Conservation (phyloP, 805 yeast species). For the Grigorovia transvaalensis region DNA sequence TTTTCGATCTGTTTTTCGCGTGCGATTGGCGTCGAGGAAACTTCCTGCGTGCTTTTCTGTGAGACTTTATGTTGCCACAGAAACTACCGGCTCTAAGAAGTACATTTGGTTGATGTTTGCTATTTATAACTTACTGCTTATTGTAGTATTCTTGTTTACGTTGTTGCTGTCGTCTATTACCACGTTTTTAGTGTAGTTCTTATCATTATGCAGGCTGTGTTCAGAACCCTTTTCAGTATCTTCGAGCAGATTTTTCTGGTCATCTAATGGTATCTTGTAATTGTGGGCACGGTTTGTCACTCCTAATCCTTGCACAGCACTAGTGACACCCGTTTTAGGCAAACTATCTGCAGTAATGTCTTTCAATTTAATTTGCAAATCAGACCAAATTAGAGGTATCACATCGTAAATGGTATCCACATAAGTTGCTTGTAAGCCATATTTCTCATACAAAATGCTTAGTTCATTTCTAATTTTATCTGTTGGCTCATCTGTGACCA, state of each 20-base stretch:
- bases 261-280: too few species aligned
- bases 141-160: neutral
- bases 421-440: constrained; percentile 50
- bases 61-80: too few species aligned
- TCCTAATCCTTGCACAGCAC: too few species aligned
- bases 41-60: neutral
- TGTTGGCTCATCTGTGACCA: constrained; percentile 34
- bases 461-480: neutral
- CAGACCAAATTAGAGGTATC: constrained; percentile 54
- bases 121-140: neutral
- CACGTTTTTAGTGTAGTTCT: neutral
- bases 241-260: too few species aligned
- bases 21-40: neutral
- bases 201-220: neutral
- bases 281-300: too few species aligned
- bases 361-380: constrained; percentile 1
- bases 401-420: constrained; percentile 77
- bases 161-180: neutral
- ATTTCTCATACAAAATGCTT: constrained; percentile 33
- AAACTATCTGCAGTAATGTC: too few species aligned
- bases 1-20: neutral
- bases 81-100: too few species aligned
- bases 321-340: too few species aligned
- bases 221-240: too few species aligned
- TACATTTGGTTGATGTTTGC: neutral